These are phyloP conservation scores for Penicillium sp. DNA, from an alignment of 2,329 filamentous ascomycete genomes.

Conservation along the genomic window DNA sequence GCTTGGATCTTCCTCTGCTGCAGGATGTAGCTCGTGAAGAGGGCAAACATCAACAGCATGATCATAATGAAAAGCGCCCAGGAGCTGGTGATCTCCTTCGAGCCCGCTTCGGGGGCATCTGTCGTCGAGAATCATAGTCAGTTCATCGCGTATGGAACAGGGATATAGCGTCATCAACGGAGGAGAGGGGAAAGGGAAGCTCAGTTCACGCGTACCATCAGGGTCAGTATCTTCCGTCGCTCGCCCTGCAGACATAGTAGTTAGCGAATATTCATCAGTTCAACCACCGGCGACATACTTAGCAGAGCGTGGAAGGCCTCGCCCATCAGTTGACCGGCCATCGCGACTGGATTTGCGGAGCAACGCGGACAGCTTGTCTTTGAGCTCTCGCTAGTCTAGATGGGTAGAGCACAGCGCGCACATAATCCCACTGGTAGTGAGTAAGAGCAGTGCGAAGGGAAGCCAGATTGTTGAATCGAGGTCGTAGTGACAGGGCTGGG, in stretches of 20 bases:
- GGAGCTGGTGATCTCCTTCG: constrained; percentile 93
- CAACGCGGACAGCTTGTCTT: constrained; percentile 29
- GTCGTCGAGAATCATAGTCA: constrained; percentile 22
- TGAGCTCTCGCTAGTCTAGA: constrained; percentile 34
- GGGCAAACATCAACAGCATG: constrained; percentile 84
- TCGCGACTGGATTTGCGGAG: constrained; percentile 23
- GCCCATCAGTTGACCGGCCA: constrained; percentile 38
- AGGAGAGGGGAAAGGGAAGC: constrained; percentile 6
- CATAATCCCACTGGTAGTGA: constrained; percentile 32
- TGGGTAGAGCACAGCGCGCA: constrained; percentile 34
- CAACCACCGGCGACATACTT: constrained; percentile 28
- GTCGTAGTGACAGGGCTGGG: constrained; percentile 8
- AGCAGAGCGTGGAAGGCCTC: constrained; percentile 35
- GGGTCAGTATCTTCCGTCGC: constrained; percentile 39
- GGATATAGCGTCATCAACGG: constrained; percentile 1
- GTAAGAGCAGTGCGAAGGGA: constrained; percentile 1
- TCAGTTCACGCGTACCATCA: constrained; percentile 34
- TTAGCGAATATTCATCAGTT: constrained; percentile 16
- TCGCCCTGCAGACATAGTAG: constrained; percentile 28
- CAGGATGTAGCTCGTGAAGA: constrained; percentile 95
- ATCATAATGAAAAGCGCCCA: constrained; percentile 98
- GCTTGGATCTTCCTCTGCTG: constrained; percentile 97
- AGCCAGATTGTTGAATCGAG: constrained; percentile 6
- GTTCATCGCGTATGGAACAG: constrained; percentile 11
- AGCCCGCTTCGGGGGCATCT: constrained; percentile 72